These are phyloP conservation scores for Myxozyma mucilagina DNA, from an alignment of 805 yeast species.

Conservation along the genomic window DNA sequence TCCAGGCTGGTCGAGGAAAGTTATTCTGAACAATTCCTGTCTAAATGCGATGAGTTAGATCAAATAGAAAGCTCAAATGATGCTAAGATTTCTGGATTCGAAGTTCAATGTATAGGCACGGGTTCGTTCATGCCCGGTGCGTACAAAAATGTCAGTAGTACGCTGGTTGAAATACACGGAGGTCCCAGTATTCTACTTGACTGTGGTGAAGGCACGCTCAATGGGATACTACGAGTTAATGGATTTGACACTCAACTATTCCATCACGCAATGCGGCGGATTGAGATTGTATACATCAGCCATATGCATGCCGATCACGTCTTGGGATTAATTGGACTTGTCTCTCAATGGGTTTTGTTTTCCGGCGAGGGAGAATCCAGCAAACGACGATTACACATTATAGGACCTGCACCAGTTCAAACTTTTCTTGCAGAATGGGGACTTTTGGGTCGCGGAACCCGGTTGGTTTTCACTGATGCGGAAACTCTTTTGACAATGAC, in stretches of 20 bases:
- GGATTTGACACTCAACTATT: slow-evolving; percentile 47
- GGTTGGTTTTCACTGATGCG: slow-evolving; percentile 2
- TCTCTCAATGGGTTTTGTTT: slow-evolving; percentile 46
- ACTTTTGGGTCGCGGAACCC: not conserved
- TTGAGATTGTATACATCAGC: slow-evolving; percentile 67
- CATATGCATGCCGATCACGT: slow-evolving; percentile 98
- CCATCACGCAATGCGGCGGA: slow-evolving; percentile 53
- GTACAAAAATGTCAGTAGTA: slow-evolving; percentile 80
- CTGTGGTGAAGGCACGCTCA: slow-evolving; percentile 91
- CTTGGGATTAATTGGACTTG: slow-evolving; percentile 70
- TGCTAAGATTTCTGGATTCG: slow-evolving; percentile 36
- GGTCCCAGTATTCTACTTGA: slow-evolving; percentile 57
- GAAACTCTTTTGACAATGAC: not conserved
- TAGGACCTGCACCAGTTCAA: slow-evolving; percentile 54
- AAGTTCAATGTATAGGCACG: slow-evolving; percentile 80
- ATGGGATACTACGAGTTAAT: slow-evolving; percentile 63
- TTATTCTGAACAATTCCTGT: not conserved
- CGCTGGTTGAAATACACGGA: slow-evolving; percentile 55
- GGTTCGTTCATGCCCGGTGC: slow-evolving; percentile 89
- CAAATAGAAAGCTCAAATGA: not conserved
- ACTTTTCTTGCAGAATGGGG: slow-evolving; percentile 9
- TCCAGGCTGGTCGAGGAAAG: too few relatives aligned
- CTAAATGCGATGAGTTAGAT: not conserved
- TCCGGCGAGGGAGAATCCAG: slow-evolving; percentile 37
- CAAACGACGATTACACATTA: slow-evolving; percentile 50